Evolutionary conservation across 176 grass and related monocot genomes (phyloP).

Genomic region (Oryza brachyantha): DNA sequence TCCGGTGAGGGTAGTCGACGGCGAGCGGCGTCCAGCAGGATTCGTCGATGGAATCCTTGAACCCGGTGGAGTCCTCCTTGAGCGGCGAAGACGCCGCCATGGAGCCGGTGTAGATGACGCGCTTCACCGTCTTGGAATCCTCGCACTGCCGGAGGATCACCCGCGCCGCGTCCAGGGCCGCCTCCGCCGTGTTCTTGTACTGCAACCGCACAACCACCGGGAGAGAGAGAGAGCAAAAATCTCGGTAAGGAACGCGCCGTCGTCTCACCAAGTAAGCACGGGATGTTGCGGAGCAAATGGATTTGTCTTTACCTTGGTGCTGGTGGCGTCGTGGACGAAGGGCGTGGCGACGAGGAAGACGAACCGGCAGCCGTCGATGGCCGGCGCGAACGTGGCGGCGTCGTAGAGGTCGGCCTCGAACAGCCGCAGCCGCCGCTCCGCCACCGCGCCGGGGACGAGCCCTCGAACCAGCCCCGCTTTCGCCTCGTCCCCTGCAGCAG

Average conservation of each 20-base stretch:
- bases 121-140: conserved; percentile 36
- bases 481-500: conserved; percentile 38
- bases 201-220: background rate
- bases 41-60: conserved; percentile 33
- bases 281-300: too few relatives aligned
- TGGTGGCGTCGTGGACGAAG: background rate
- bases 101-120: conserved; percentile 40
- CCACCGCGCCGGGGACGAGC: conserved; percentile 34
- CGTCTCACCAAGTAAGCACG: too few relatives aligned
- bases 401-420: conserved; percentile 63
- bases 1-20: conserved; percentile 28
- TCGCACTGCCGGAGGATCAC: conserved; percentile 43
- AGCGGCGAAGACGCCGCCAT: conserved; percentile 28
- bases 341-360: conserved; percentile 73
- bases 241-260: too few relatives aligned
- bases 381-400: conserved; percentile 46
- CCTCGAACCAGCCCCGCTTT: conserved; percentile 42
- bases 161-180: conserved; percentile 13
- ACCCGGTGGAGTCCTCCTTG: conserved; percentile 17
- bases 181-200: conserved; percentile 48
- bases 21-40: conserved; percentile 42
- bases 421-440: conserved; percentile 38
- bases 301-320: background rate
- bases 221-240: too few relatives aligned
- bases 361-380: conserved; percentile 53